Percentiles rank a stretch among this genome's conserved stretches.
Conservation (phyloP, 116 monocot species). For the Zostera marina region DNA sequence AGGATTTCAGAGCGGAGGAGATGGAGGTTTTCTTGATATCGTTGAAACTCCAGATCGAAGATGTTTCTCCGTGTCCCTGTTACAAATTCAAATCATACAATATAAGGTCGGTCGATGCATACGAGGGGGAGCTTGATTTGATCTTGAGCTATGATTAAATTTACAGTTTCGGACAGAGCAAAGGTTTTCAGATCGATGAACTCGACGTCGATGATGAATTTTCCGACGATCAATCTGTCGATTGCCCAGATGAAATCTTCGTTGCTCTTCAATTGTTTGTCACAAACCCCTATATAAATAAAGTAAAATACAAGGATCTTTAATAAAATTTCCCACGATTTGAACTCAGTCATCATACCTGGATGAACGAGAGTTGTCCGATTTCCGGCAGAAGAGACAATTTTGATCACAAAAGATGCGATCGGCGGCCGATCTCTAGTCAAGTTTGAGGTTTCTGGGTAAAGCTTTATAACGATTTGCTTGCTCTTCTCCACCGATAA, state of each 20-base stretch:
- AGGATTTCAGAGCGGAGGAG: constrained; percentile 10
- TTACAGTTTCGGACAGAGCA: constrained; percentile 32
- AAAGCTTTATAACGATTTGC: constrained; percentile 63
- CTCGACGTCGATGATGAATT: constrained; percentile 76
- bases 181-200: constrained; percentile 75
- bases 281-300: constrained; percentile 37
- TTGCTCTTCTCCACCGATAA: constrained; percentile 73
- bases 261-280: constrained; percentile 71
- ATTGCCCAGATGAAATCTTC: constrained; percentile 88
- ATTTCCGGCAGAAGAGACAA: constrained; percentile 35
- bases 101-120: neutral
- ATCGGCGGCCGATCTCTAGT: constrained; percentile 66
- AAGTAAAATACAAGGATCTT: neutral
- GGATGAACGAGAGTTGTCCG: constrained; percentile 67
- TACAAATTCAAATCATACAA: neutral
- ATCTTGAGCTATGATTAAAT: too few species aligned
- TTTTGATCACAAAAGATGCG: constrained; percentile 68
- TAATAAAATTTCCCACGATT: neutral
- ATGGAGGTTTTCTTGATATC: constrained; percentile 8
- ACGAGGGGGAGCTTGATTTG: neutral
- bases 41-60: constrained; percentile 20
- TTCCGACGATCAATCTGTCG: constrained; percentile 45
- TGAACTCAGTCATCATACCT: constrained; percentile 17
- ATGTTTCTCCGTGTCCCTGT: constrained; percentile 14
- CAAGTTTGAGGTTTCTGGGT: constrained; percentile 53